These are phyloP conservation scores for Oryza longistaminata DNA, from an alignment of 176 grass and related monocot genomes.

Conservation along the genomic window DNA sequence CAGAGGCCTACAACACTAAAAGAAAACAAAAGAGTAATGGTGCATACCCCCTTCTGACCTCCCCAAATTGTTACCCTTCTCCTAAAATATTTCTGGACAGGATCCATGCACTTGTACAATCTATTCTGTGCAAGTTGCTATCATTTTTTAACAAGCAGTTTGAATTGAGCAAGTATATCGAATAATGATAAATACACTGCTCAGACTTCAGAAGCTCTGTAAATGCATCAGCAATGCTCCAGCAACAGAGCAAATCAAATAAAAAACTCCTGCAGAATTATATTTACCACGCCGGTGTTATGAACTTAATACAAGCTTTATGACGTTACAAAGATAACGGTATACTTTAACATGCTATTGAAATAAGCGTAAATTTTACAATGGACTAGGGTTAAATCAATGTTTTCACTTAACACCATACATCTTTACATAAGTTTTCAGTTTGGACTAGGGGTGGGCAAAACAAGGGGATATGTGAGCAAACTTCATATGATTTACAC, in stretches of 20 bases:
- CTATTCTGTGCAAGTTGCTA: background rate
- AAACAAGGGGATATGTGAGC: no score
- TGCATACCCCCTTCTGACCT: background rate
- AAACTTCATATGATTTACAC: no score
- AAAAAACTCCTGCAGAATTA: background rate
- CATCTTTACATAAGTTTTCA: no score
- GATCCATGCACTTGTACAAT: background rate
- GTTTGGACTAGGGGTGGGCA: no score
- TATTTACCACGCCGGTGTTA: background rate
- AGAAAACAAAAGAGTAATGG: background rate
- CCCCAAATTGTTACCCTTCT: background rate
- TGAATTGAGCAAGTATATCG: background rate
- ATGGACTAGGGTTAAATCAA: no score
- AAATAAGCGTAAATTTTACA: background rate
- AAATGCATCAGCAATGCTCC: background rate
- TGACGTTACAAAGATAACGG: background rate
- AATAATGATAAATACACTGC: constrained; percentile 3
- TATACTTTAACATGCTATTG: background rate
- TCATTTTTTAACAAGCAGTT: background rate
- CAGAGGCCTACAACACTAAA: background rate
- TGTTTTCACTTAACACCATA: no score
- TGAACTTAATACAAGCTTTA: background rate
- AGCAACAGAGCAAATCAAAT: background rate
- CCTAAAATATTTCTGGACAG: background rate
- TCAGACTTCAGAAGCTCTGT: background rate